A percentile compares a stretch with the other conserved stretches of the same genome.
These are phyloP conservation scores for Psilocybe tampanensis DNA, from an alignment of 768 basidiomycete genomes.

Conservation along the genomic window DNA sequence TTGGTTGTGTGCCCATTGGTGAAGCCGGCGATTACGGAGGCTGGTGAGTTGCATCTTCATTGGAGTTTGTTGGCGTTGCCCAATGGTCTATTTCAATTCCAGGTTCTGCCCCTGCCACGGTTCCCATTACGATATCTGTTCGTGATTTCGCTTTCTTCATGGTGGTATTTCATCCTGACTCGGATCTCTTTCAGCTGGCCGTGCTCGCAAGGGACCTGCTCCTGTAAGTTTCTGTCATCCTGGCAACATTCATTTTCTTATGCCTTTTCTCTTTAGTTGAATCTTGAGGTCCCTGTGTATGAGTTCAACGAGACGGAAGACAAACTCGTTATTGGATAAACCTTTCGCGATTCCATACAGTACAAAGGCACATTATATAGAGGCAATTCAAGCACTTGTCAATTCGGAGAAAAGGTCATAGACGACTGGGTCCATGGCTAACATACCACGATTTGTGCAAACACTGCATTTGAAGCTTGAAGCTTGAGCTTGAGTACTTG, in stretches of 20 bases:
- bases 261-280: constrained; percentile 56
- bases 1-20: constrained; percentile 98
- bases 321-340: constrained; percentile 86
- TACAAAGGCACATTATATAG: neutral
- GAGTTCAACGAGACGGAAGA: constrained; percentile 86
- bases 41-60: constrained; percentile 63
- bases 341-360: neutral
- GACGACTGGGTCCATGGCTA: neutral
- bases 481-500: neutral
- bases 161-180: neutral
- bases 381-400: neutral
- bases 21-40: constrained; percentile 97
- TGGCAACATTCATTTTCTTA: constrained; percentile 1
- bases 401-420: neutral
- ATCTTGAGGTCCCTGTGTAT: constrained; percentile 91
- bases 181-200: constrained; percentile 66
- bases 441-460: neutral
- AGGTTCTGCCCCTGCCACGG: constrained; percentile 99
- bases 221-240: constrained; percentile 61
- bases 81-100: neutral
- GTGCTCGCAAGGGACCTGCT: constrained; percentile 94
- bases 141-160: constrained; percentile 26
- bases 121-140: constrained; percentile 97
- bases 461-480: neutral
- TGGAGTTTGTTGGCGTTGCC: neutral